These are phyloP conservation scores for Annulohypoxylon bovei DNA, from an alignment of 495 filamentous ascomycete genomes.

Conservation along the genomic window DNA sequence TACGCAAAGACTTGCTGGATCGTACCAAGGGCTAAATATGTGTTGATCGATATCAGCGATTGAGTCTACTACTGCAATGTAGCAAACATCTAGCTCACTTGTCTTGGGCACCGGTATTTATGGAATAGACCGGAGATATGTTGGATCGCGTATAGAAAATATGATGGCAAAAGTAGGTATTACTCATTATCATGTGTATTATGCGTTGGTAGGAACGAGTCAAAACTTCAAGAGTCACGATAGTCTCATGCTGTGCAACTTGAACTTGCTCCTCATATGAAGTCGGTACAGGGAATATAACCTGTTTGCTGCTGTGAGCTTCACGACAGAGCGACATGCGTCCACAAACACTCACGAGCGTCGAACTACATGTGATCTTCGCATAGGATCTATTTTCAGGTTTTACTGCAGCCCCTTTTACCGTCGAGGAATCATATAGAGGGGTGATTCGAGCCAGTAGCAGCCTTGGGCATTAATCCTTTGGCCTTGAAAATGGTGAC, in stretches of 20 bases:
- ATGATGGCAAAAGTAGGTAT: neutral
- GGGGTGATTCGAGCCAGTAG: neutral
- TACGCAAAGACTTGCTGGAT: neutral
- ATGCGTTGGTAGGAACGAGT: neutral
- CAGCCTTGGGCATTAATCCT: neutral
- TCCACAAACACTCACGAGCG: neutral
- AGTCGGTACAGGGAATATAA: neutral
- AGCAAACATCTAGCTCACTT: neutral
- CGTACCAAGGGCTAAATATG: neutral
- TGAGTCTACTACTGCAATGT: neutral
- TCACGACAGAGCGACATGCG: neutral
- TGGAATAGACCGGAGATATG: neutral
- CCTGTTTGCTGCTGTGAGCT: neutral
- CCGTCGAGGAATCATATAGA: neutral
- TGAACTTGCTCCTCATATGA: neutral
- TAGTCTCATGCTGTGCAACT: slow-evolving; percentile 25
- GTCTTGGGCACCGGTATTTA: neutral
- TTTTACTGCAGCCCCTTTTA: neutral
- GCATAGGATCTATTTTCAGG: neutral
- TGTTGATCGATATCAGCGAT: neutral
- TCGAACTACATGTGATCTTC: neutral
- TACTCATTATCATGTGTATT: neutral
- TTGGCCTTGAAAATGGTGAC: neutral
- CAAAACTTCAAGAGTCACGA: neutral
- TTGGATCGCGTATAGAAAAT: neutral